These are phyloP conservation scores for Phytophthora multivora DNA, from an alignment of 352 stramenopile species.

Conservation along the genomic window DNA sequence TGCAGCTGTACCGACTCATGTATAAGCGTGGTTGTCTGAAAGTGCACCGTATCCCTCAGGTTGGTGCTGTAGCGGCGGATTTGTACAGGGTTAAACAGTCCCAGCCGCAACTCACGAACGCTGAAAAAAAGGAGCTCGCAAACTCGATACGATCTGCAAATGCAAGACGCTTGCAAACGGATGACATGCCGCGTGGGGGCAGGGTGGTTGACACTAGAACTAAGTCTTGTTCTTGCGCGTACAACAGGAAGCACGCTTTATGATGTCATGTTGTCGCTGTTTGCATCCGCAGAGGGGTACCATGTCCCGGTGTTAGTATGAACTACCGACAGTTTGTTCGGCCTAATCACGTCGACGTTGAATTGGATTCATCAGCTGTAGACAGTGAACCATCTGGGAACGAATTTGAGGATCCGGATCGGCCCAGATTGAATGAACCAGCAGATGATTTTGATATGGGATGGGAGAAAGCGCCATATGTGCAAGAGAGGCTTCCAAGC, in stretches of 20 bases:
- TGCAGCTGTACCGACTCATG: conserved; percentile 2
- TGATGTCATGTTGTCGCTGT: not conserved
- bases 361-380: too few species aligned
- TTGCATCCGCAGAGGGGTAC: not conserved
- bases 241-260: not conserved
- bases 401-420: too few species aligned
- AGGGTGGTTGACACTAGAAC: conserved; percentile 10
- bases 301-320: too few species aligned
- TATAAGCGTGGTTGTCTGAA: too few species aligned
- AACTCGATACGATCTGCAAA: conserved; percentile 2
- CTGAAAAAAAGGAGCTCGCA: conserved; percentile 5
- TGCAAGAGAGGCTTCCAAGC: too few species aligned
- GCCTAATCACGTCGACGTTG: too few species aligned
- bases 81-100: conserved; percentile 2
- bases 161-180: not conserved
- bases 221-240: conserved; percentile 3
- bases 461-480: too few species aligned
- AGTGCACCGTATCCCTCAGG: not conserved
- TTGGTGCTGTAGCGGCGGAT: conserved; percentile 1
- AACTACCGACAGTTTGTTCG: too few species aligned
- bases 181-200: not conserved
- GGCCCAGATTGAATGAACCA: too few species aligned
- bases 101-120: not conserved
- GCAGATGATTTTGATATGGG: too few species aligned
- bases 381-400: too few species aligned